These are phyloP conservation scores for Ammopiptanthus mongolicus DNA, from an alignment of 306 rosid genomes.

Conservation along the genomic window DNA sequence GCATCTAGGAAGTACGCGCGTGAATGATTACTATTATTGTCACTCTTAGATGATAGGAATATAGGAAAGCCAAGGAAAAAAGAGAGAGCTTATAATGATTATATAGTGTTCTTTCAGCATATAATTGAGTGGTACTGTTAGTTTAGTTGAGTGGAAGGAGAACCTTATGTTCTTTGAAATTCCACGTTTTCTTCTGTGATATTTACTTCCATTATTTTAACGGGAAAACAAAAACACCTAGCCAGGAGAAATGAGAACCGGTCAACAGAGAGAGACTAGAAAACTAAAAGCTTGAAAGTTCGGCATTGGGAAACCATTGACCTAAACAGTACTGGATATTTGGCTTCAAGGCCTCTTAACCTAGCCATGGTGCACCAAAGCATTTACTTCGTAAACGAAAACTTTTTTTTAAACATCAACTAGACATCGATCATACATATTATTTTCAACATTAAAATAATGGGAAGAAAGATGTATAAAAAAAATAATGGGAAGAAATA, in stretches of 20 bases:
- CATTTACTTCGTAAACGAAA: too few relatives aligned
- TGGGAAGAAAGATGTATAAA: too few relatives aligned
- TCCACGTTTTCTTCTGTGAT: conserved; percentile 16
- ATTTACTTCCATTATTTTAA: not conserved
- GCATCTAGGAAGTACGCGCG: not conserved
- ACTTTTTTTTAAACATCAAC: too few relatives aligned
- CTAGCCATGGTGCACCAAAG: too few relatives aligned
- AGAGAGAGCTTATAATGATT: not conserved
- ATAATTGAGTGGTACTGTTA: not conserved
- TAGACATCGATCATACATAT: too few relatives aligned
- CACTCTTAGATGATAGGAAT: not conserved
- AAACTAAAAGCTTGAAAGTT: not conserved
- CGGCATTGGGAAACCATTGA: not conserved
- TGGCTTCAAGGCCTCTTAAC: too few relatives aligned
- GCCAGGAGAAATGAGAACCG: not conserved
- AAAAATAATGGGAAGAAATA: too few relatives aligned
- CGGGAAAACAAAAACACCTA: not conserved
- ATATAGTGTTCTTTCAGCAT: not conserved
- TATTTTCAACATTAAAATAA: too few relatives aligned
- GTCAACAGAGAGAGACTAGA: not conserved
- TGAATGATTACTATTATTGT: not conserved
- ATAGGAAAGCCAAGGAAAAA: not conserved
- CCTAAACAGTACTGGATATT: too few relatives aligned
- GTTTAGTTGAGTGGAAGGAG: not conserved
- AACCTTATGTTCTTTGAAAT: conserved; percentile 13